Evolutionary conservation across 257 asterid genomes (phyloP).

Genomic region (Ilex asprella): DNA sequence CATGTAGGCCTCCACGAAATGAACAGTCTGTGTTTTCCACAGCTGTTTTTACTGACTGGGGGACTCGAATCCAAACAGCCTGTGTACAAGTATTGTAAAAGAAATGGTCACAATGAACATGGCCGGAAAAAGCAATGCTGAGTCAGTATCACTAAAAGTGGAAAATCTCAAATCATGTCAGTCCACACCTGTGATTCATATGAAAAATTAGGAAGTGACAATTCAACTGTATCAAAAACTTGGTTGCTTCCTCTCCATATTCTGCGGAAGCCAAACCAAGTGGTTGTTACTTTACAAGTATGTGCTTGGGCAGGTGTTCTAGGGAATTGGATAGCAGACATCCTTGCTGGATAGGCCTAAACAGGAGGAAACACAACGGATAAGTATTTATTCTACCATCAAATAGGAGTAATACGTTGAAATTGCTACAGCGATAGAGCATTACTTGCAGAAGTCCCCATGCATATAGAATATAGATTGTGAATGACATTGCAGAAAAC

Average conservation of each 20-base stretch:
- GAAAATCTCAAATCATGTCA: conserved; percentile 3
- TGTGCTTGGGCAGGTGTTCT: conserved; percentile 64
- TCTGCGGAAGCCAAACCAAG: conserved; percentile 90
- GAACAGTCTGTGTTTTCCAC: conserved; percentile 48
- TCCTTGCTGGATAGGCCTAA: conserved; percentile 66
- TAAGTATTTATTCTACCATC: conserved; percentile 12
- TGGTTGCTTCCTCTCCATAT: conserved; percentile 70
- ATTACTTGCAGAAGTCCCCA: too few relatives aligned
- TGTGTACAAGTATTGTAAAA: conserved; percentile 21
- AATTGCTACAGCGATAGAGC: too few relatives aligned
- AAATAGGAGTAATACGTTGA: neutral
- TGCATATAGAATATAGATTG: conserved; percentile 6
- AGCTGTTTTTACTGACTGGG: conserved; percentile 58
- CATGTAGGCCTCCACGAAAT: conserved; percentile 88
- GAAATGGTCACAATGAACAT: conserved; percentile 10
- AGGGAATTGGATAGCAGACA: conserved; percentile 26
- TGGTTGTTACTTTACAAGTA: conserved; percentile 70
- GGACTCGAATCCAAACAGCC: conserved; percentile 99
- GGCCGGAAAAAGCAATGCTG: conserved; percentile 1
- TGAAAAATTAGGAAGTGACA: conserved; percentile 82
- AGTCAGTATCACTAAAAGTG: conserved; percentile 6
- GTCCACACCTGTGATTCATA: conserved; percentile 75
- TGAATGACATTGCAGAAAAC: too few relatives aligned
- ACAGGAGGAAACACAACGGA: conserved; percentile 14
- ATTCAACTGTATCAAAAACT: conserved; percentile 79